Evolutionary conservation across 169 alveolate genomes (phyloP).

Genomic region (Plasmodium relictum): DNA sequence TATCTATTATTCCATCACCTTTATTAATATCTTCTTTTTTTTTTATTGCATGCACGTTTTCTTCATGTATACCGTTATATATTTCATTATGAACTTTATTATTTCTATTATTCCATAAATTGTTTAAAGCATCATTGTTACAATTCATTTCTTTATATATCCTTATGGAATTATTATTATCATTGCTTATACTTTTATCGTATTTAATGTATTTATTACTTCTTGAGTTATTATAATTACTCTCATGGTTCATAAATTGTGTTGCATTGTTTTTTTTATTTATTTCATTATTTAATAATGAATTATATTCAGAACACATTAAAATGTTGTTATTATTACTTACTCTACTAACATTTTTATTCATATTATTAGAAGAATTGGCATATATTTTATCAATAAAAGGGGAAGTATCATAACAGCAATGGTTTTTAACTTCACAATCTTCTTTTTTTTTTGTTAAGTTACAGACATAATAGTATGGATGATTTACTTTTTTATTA

Average conservation of each 20-base stretch:
- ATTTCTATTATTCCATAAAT: too few species aligned
- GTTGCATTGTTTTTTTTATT: not conserved
- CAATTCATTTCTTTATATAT: too few species aligned
- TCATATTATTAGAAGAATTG: not conserved
- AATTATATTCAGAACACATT: not conserved
- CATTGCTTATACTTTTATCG: slow-evolving; percentile 3
- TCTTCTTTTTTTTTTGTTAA: slow-evolving; percentile 3
- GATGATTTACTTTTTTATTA: not conserved
- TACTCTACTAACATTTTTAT: slow-evolving; percentile 3
- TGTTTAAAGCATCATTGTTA: too few species aligned
- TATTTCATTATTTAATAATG: slow-evolving; percentile 23
- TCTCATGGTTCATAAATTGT: slow-evolving; percentile 4
- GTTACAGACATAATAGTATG: not conserved
- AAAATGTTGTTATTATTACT: slow-evolving; percentile 16
- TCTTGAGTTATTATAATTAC: not conserved
- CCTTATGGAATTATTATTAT: not conserved
- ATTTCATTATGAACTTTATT: too few species aligned
- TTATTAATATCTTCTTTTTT: not conserved
- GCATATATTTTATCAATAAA: slow-evolving; percentile 2
- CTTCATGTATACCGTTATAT: not conserved
- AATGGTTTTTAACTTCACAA: not conserved
- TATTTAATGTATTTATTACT: not conserved
- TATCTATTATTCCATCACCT: not conserved
- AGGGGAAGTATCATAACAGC: slow-evolving; percentile 6
- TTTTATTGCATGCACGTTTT: not conserved